Conservation (phyloP, 345 rosid species). For the Eucalyptus erythrocorys region DNA sequence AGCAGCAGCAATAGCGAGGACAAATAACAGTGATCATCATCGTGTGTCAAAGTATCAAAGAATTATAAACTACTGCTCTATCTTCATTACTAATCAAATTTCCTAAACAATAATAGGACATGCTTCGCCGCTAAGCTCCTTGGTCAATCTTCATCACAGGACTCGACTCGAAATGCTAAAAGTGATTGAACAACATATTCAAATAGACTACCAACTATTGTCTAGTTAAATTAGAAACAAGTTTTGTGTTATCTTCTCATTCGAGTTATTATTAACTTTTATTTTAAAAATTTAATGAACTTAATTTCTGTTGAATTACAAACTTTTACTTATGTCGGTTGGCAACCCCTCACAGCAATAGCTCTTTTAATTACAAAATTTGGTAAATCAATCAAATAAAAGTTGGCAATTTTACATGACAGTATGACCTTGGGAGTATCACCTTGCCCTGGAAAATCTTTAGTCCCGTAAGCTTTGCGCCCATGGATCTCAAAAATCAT, state of each 20-base stretch:
- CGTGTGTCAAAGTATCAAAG: no score
- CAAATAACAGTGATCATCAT: background rate
- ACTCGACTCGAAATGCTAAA: background rate
- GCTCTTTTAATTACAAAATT: background rate
- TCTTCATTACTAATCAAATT: background rate
- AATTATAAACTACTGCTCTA: background rate
- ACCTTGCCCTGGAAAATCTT: background rate
- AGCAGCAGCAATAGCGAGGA: background rate
- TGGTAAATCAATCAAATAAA: background rate
- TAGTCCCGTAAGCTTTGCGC: background rate
- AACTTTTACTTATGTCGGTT: background rate
- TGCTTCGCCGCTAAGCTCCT: background rate
- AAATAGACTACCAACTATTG: background rate
- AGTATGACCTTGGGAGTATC: background rate
- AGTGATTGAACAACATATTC: background rate
- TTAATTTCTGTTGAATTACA: background rate
- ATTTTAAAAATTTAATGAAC: background rate
- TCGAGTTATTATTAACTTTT: background rate
- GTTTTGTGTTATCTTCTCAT: background rate
- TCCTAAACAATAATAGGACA: background rate
- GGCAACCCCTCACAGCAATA: background rate
- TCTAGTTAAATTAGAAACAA: background rate
- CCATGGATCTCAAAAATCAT: background rate
- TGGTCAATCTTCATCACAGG: background rate
- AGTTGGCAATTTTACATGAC: background rate